Base-by-base conservation (phyloP, 495 filamentous ascomycete species). In the Lineolata rhizophorae region DNA sequence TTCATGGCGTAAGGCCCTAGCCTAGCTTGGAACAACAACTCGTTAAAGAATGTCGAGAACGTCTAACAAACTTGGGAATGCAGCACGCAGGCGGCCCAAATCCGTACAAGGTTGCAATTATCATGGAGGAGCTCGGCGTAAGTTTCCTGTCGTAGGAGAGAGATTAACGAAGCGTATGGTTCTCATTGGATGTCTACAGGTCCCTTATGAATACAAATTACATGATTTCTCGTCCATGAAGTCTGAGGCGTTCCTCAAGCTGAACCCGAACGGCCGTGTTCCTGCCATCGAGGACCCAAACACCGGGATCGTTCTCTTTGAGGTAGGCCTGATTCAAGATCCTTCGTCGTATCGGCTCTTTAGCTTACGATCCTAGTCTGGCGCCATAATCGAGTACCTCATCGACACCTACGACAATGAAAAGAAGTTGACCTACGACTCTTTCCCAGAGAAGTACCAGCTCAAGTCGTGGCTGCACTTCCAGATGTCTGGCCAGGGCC, bases 281-380 rank as follows among this genome's bases (percentile, higher is more conserved):
- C 30, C 30, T 3, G 47, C 51, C 2, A 55, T 61, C 27, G 36
- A 53, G 22, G 56, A 58, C 34, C 57, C 54, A 0, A 60, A 61
- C 32, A 57, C 46, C 1, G 46, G 39, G 9, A 35, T 58, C 19
- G 50, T 38, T 4, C 25, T 58, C 3, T 63, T 49, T 42, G 59
- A 62, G 38, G 43, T 44, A 13, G 19, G 40, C 20, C 15, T 25
- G 18, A 25, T 25, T 13, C 3, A 4, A 6, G 25, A 17, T 3
- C 6, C 25, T 11, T 25, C 6, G 10, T 31, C 9, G 9, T 5
- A 11, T 5, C 10, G 13, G 26, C 18, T 10, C 17, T n/a, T 5
- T 16, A 30, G 12, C 24, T 20, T 10, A 1, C 5, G 3, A 5
- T 3, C 17, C 11, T 20, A 47, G 39, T 47, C 48, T 20, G 50